These are phyloP conservation scores for Anthracocystis setariae DNA, from an alignment of 1,284 basidiomycete species.

Conservation along the genomic window DNA sequence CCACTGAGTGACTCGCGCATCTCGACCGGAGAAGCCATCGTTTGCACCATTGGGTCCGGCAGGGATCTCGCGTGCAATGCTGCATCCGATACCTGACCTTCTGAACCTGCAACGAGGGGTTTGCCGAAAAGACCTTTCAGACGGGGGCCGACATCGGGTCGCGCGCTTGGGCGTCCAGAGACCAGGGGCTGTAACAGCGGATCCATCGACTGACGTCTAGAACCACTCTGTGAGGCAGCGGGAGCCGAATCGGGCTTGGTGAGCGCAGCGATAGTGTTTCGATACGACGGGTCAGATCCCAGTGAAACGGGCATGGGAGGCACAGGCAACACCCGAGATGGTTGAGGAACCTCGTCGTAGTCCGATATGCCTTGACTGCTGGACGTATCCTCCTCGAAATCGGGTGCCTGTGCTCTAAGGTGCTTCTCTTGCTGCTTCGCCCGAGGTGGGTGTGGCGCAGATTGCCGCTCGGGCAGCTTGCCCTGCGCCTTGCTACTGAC, in stretches of 20 bases:
- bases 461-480: slow-evolving; percentile 31
- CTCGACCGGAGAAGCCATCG: neutral
- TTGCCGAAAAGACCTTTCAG: slow-evolving; percentile 52
- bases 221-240: neutral
- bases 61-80: too few relatives aligned
- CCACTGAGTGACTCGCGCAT: too few relatives aligned
- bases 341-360: slow-evolving; percentile 7
- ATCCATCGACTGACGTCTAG: slow-evolving; percentile 20
- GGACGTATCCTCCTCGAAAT: slow-evolving; percentile 44
- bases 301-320: neutral
- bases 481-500: slow-evolving; percentile 36
- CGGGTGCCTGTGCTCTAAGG: slow-evolving; percentile 19
- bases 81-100: neutral
- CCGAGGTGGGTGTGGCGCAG: neutral
- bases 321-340: neutral
- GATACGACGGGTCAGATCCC: neutral
- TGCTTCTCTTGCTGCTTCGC: neutral
- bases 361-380: slow-evolving; percentile 47
- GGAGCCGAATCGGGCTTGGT: neutral
- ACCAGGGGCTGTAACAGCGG: slow-evolving; percentile 34
- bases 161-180: slow-evolving; percentile 6
- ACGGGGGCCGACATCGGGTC: slow-evolving; percentile 24
- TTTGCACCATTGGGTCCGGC: too few relatives aligned
- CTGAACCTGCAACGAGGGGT: slow-evolving; percentile 25
- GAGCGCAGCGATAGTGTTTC: slow-evolving; percentile 1